A percentile compares a stretch with the other conserved stretches of the same genome.
Evolutionary conservation across 2,329 filamentous ascomycete genomes (phyloP).

Genomic region (Sporothrix dimorphospora): DNA sequence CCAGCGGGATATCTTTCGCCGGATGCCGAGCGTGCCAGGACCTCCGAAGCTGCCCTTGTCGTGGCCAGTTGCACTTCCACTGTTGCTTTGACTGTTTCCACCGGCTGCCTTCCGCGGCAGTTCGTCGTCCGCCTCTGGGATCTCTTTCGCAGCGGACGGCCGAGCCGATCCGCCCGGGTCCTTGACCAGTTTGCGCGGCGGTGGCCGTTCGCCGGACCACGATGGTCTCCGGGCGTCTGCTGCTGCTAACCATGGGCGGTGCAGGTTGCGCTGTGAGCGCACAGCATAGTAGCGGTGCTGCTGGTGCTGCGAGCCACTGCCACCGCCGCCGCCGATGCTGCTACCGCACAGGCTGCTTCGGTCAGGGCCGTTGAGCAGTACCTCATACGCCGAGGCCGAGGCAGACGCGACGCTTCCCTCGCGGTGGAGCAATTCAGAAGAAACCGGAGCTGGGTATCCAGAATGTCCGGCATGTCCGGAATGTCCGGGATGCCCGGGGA

Average conservation of each 20-base stretch:
- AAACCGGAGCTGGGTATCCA: neutral
- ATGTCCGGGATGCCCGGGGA: neutral
- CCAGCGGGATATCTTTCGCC: constrained; percentile 31
- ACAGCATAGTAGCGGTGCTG: neutral
- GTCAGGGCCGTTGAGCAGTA: constrained; percentile 26
- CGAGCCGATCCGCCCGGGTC: constrained; percentile 34
- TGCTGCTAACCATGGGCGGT: constrained; percentile 30
- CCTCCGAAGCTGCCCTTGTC: neutral
- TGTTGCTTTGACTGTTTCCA: neutral
- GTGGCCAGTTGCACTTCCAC: neutral
- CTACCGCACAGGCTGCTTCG: constrained; percentile 26
- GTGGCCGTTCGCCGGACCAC: constrained; percentile 29
- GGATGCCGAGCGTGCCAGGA: constrained; percentile 24
- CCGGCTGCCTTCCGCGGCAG: neutral
- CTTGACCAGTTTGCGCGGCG: constrained; percentile 36
- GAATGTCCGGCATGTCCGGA: neutral
- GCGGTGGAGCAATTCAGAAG: constrained; percentile 1
- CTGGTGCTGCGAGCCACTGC: neutral
- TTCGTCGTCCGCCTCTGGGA: constrained; percentile 24
- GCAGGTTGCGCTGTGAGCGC: constrained; percentile 21
- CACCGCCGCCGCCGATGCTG: neutral
- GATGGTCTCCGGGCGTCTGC: constrained; percentile 41
- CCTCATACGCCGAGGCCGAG: constrained; percentile 30
- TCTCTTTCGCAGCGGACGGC: constrained; percentile 31
- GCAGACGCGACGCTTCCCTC: constrained; percentile 24